Conservation (phyloP, 768 basidiomycete species). For the Gymnopilus dilepis region DNA sequence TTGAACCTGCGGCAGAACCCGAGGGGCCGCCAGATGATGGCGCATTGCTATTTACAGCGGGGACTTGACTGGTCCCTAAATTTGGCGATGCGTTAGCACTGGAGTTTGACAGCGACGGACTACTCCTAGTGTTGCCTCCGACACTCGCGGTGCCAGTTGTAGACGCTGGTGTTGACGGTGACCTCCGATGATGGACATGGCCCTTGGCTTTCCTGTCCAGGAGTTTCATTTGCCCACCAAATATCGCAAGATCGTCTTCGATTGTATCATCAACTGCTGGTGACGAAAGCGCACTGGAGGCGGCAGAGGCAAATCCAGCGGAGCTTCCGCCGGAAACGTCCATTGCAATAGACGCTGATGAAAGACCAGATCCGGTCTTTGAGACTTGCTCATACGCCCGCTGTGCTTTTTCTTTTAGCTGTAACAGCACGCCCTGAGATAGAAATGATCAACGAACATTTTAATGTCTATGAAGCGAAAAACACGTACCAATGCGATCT, state of each 20-base stretch:
- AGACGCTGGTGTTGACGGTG: constrained; percentile 12
- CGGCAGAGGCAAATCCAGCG: background rate
- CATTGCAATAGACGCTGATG: constrained; percentile 12
- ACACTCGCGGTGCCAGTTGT: background rate
- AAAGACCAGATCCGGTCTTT: constrained; percentile 17
- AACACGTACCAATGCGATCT: constrained; percentile 47
- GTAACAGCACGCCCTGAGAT: constrained; percentile 47
- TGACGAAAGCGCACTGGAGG: background rate
- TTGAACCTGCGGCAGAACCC: no score
- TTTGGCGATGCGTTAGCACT: constrained; percentile 14
- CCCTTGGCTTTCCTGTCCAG: constrained; percentile 37
- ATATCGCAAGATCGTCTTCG: constrained; percentile 57
- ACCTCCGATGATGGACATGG: constrained; percentile 12
- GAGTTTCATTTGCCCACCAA: constrained; percentile 56
- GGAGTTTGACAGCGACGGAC: constrained; percentile 8
- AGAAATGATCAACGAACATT: background rate
- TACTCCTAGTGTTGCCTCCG: background rate
- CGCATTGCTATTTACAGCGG: background rate
- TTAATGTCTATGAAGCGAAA: background rate
- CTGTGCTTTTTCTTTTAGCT: constrained; percentile 51
- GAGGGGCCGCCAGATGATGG: background rate
- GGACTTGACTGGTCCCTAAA: background rate
- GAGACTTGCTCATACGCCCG: constrained; percentile 38
- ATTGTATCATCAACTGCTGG: constrained; percentile 33
- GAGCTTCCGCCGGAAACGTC: background rate